Conservation (phyloP, 78 protist genomes). For the Guillardia theta region DNA sequence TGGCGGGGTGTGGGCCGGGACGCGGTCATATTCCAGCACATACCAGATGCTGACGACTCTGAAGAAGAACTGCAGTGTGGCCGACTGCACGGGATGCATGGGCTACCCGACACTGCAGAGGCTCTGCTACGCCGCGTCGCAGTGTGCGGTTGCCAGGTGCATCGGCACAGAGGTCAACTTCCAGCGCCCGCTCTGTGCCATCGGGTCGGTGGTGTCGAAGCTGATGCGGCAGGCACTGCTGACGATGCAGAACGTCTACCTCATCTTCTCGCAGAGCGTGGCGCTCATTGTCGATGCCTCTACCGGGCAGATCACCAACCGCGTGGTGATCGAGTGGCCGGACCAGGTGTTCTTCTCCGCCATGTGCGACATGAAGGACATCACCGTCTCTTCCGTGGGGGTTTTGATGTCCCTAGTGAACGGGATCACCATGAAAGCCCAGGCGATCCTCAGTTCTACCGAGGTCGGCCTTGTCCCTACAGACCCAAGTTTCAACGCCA, state of each 20-base stretch:
- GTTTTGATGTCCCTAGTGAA: not conserved
- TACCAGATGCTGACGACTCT: too few species aligned
- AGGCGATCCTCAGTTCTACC: not conserved
- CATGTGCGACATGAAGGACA: not conserved
- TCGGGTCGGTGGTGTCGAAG: too few species aligned
- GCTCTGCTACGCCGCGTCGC: not conserved
- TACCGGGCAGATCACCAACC: not conserved
- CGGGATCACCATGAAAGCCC: not conserved
- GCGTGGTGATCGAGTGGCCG: not conserved
- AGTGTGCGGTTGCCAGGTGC: not conserved
- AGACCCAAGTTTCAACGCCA: too few species aligned
- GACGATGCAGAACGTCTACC: not conserved
- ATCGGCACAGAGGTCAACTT: not conserved
- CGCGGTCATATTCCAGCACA: too few species aligned
- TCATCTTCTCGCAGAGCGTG: not conserved
- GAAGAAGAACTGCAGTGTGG: too few species aligned
- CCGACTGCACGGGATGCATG: too few species aligned
- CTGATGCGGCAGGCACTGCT: too few species aligned
- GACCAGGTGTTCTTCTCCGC: not conserved
- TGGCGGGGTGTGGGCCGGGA: too few species aligned
- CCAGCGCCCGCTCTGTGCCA: not conserved
- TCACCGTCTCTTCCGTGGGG: not conserved
- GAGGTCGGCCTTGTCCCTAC: not conserved
- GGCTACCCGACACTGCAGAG: too few species aligned
- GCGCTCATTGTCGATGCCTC: not conserved